Evolutionary conservation across 495 filamentous ascomycete species (phyloP), one percentile per base, ranked within the genome.

Genomic region (Tuber microsphaerosporum): DNA sequence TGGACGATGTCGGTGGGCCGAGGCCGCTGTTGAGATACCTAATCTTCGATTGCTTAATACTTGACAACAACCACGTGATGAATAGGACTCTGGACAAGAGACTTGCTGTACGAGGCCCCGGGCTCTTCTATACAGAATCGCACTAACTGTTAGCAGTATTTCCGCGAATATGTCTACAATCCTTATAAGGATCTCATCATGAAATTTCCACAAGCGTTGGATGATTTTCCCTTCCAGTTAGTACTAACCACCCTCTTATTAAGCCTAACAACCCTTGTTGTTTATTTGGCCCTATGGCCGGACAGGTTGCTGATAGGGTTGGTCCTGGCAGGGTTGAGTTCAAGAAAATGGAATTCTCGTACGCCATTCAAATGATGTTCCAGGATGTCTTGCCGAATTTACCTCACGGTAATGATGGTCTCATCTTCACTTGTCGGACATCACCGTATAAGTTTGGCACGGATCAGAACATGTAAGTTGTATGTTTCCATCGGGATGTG

Each of bases 361-460:
- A 98, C 86, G 92, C 89, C 41, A 90, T 95, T 71, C 91, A 93
- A 83, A 90, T 91, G 88, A 94, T 97, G 91, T 97, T 99, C 85
- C 87, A 88, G 74, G 86, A 92, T 61, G 89, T 94, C 69, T 89
- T 99, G 22, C 94, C 93, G 0, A 89, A 87, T 43, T 88, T 99
- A 17, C 90, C 89, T 76, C 95, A 99, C 82, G 93, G 95, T 46
- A 97, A 96, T 80, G 95, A 99, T 84, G 95, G 95, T 42, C 87
- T 99, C 31, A 96, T 99, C 82, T 99, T 99, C 86, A 97, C 95
- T 46, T 97, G 94, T 83, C 90, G 92, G 73, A 91, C 87, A 76
- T 91, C 90, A 43, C 89, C 91, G 2, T 99, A 99, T 86, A 89
- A 89, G 78, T 91, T 90, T 73, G 95, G 95, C 77, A 98, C 95